Conservation (phyloP, 2,329 filamentous ascomycete genomes). For the Falciphora oryzae region DNA sequence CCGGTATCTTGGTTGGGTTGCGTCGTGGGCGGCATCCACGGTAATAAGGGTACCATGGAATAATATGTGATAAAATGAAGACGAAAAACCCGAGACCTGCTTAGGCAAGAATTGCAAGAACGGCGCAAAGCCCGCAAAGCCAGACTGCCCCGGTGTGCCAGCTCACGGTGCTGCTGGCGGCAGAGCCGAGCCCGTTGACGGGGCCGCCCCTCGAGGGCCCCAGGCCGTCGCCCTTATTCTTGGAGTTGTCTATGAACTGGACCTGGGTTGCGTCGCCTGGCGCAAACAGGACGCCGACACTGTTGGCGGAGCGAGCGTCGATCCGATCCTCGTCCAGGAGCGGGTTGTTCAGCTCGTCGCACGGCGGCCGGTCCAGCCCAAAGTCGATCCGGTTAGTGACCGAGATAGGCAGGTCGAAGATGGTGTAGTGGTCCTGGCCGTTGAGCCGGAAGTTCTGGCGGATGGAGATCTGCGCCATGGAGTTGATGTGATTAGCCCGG, state of each 20-base stretch:
- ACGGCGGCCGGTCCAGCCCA: slow-evolving; percentile 27
- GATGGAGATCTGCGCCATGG: slow-evolving; percentile 54
- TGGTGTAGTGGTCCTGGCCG: slow-evolving; percentile 57
- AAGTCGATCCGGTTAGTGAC: slow-evolving; percentile 59
- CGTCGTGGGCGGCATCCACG: too few relatives aligned
- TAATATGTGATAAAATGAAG: background rate
- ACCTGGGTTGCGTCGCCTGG: slow-evolving; percentile 43
- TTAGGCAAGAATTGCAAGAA: slow-evolving; percentile 26
- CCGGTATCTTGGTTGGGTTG: background rate
- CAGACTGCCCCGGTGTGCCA: slow-evolving; percentile 28
- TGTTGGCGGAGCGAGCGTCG: slow-evolving; percentile 32
- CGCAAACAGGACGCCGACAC: slow-evolving; percentile 43
- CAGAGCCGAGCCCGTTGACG: slow-evolving; percentile 27
- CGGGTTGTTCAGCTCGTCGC: slow-evolving; percentile 46
- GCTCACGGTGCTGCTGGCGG: slow-evolving; percentile 25
- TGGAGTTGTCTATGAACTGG: slow-evolving; percentile 24
- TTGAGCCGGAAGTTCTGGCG: slow-evolving; percentile 66
- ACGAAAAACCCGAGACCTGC: background rate
- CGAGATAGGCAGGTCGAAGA: slow-evolving; percentile 64
- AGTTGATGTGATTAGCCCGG: background rate
- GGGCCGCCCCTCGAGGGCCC: slow-evolving; percentile 21
- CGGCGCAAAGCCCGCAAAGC: slow-evolving; percentile 26
- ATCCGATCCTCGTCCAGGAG: slow-evolving; percentile 42
- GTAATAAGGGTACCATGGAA: background rate
- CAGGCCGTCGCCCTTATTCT: slow-evolving; percentile 21